Base-by-base conservation (phyloP, 129 eudicot genomes). In the Lactuca sativa region DNA sequence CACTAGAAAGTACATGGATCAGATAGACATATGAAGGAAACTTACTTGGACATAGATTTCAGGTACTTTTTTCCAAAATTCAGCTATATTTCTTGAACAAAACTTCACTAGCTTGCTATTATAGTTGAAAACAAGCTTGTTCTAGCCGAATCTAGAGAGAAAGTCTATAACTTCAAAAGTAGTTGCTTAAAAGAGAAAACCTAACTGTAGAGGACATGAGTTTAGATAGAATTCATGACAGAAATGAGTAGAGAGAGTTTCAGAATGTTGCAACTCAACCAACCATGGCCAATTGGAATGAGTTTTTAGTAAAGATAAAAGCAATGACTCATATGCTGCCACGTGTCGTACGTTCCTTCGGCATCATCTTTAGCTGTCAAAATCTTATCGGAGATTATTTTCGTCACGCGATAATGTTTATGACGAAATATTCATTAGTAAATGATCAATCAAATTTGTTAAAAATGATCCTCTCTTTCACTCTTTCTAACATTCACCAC, bases 241-340 rank as follows among this genome's bases (percentile, higher is more conserved):
- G 65, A 72, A 66, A 21, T 52, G 66, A 66, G 75, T 54, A 62
- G 34, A 67, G 67, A 70, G 65, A 71, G 80, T 58, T 68, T 71
- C 52, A 55, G 82, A 80, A 86, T 86, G 83, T 80, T 74, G 81
- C 78, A 76, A 58, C 82, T 54, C 76, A 73, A 83, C 85, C 79
- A 82, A 78, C 88, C 81, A 71, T 72, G 73, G 73, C 75, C 81
- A 58, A 62, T 53, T 36, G 51, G 59, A 68, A 72, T 68, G 82
- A 70, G 59, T 62, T 77, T 53, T 71, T 62, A 59, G 64, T 38
- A 67, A 69, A 67, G 67, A 64, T 49, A 40, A 49, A 84, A 84
- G 87, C 78, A 84, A 53, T 71, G 90, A 88, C 67, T 52, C 79
- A 30, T 14, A 77, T 38, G 49, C 6, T 9, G 84, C 84, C 95